phyloP scores from a whole-genome alignment of 1,284 basidiomycete species.

The Laetiporus sulphureus region DNA sequence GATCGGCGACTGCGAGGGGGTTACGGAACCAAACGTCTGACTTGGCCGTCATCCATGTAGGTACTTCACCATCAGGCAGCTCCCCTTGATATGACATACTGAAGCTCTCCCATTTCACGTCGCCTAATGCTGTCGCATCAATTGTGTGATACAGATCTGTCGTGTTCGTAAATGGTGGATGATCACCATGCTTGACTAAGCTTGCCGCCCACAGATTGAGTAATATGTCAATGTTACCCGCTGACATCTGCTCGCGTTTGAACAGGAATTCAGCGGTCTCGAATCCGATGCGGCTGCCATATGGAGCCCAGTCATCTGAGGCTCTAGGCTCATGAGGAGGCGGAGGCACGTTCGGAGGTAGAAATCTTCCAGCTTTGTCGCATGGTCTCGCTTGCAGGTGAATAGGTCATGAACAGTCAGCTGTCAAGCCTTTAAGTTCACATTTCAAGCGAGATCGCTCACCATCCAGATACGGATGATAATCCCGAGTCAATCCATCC shows the following conservation, averaged over 20 bases:
- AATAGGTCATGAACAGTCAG: too few relatives aligned
- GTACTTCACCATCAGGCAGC: not conserved
- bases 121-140: not conserved
- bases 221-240: not conserved
- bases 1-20: not conserved
- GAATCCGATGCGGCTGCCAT: not conserved
- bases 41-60: not conserved
- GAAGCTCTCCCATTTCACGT: not conserved
- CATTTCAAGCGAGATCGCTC: too few relatives aligned
- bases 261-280: not conserved
- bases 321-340: too few relatives aligned
- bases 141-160: not conserved
- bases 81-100: not conserved
- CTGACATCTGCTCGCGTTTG: not conserved
- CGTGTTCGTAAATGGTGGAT: not conserved
- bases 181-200: not conserved
- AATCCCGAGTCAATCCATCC: too few relatives aligned
- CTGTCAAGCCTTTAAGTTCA: too few relatives aligned
- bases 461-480: too few relatives aligned
- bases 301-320: not conserved
- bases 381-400: too few relatives aligned
- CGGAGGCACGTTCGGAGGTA: too few relatives aligned
- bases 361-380: too few relatives aligned
- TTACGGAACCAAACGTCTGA: not conserved
- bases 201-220: not conserved